Evolutionary conservation across 1,284 basidiomycete species (phyloP), one percentile per base, ranked within the genome.

Genomic region (Sporisorium iseilematis-ciliati): DNA sequence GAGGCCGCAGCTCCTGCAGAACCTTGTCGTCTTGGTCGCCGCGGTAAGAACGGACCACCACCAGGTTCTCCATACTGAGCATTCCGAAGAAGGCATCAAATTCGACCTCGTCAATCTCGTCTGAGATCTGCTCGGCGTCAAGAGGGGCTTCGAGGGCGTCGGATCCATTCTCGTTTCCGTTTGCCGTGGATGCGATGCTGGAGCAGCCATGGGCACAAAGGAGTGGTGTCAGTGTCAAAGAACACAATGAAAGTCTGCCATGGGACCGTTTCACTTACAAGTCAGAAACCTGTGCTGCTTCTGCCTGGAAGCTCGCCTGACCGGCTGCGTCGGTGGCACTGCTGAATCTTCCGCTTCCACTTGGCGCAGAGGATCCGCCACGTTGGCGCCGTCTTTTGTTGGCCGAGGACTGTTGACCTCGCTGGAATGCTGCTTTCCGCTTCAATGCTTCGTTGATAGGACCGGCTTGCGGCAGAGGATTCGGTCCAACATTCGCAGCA

Each of bases 1-100:
- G 90, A 2, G 97, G 97, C 63, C 92, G 89, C 2, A 98, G 88
- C 84, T 99, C 96, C 59, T 92, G 90, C 31, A 99, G 87, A 52
- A 97, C 87, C 43, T 91, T 89, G 84, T 99, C 96, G 81, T 99
- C 96, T 6, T 92, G 91, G 80, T 98, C 96, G 49, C 95, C 95
- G 0, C 92, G 91, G 82, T 96, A 99, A 0, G 93, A 90, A 1
- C 95, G 90, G 26, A 99, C 90, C 20, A 98, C 87, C 16, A 98
- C 91, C 0, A 92, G 91, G 75, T 96, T 90, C 75, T 92, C 91
- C 0, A 92, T 91, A 3, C 89, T 86, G 25, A 98, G 85, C 14
- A 99, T 85, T 0, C 95, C 95, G 76, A 94, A 99, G 77, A 91
- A 89, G 8, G 88, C 87, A 72, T 95, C 91, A 21, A 73, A 73